A percentile compares a stretch with the other conserved stretches of the same genome.
phyloP scores from a whole-genome alignment of 495 filamentous ascomycete species.

The Trichoderma asperelloides region DNA sequence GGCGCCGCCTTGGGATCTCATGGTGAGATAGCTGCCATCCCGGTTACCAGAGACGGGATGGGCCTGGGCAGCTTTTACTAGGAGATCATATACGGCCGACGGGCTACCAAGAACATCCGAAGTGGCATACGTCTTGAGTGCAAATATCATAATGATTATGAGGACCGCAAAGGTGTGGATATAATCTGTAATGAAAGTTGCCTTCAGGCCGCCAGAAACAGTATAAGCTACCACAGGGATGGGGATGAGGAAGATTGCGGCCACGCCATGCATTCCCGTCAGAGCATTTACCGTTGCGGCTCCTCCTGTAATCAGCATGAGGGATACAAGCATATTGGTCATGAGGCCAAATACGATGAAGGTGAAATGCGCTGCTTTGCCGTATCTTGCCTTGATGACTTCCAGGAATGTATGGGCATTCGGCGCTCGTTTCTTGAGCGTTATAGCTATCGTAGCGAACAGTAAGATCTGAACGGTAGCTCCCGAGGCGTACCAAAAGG shows the following conservation, averaged over 20 bases:
- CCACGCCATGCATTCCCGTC: constrained; percentile 78
- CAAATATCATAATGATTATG: constrained; percentile 41
- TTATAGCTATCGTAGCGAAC: constrained; percentile 89
- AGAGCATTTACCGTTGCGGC: constrained; percentile 76
- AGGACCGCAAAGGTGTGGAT: constrained; percentile 27
- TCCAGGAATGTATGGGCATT: constrained; percentile 86
- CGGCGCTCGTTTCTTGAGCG: constrained; percentile 78
- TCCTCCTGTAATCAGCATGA: constrained; percentile 88
- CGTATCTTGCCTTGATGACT: constrained; percentile 48
- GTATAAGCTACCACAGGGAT: constrained; percentile 25
- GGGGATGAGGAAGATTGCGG: constrained; percentile 59
- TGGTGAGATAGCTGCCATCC: constrained; percentile 44
- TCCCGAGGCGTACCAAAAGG: constrained; percentile 75
- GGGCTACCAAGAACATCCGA: constrained; percentile 36
- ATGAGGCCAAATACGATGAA: constrained; percentile 76
- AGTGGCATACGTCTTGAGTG: constrained; percentile 38
- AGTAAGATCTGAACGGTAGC: constrained; percentile 72
- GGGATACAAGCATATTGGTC: constrained; percentile 78
- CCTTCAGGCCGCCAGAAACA: constrained; percentile 23
- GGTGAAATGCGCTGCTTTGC: constrained; percentile 58
- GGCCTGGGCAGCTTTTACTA: constrained; percentile 32
- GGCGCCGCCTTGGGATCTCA: constrained; percentile 40
- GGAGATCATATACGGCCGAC: constrained; percentile 37
- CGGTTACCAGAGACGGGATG: constrained; percentile 41
- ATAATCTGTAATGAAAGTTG: constrained; percentile 37